Evolutionary conservation across 805 yeast genomes (phyloP).

Genomic region (Yamadazyma paraphyllophila): DNA sequence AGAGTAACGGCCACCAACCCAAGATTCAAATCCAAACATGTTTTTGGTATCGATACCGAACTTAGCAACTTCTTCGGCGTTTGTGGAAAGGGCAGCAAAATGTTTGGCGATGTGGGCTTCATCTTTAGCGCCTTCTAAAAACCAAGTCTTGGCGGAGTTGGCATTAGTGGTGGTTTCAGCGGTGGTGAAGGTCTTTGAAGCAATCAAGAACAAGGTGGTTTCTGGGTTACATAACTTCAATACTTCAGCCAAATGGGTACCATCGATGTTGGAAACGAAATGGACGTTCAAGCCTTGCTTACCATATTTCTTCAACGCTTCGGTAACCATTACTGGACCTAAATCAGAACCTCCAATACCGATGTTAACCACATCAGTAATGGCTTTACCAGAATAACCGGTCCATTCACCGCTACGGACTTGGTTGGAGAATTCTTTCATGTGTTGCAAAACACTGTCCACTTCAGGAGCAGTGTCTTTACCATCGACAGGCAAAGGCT

Average conservation of each 20-base stretch:
- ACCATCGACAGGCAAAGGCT: slow-evolving; percentile 87
- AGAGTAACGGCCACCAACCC: slow-evolving; percentile 99
- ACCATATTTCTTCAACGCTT: slow-evolving; percentile 89
- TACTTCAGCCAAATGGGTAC: slow-evolving; percentile 94
- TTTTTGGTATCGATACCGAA: slow-evolving; percentile 97
- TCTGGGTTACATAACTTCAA: slow-evolving; percentile 78
- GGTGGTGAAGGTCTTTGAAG: slow-evolving; percentile 98
- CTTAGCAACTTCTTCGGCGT: slow-evolving; percentile 84
- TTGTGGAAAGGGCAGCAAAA: slow-evolving; percentile 95
- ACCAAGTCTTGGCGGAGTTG: slow-evolving; percentile 92
- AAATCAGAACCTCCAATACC: slow-evolving; percentile 99
- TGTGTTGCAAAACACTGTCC: slow-evolving; percentile 86
- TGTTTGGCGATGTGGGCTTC: slow-evolving; percentile 84
- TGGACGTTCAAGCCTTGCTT: slow-evolving; percentile 74
- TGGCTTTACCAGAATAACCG: slow-evolving; percentile 93
- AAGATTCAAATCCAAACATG: slow-evolving; percentile 97
- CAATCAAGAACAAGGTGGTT: slow-evolving; percentile 87
- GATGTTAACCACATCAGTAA: slow-evolving; percentile 92
- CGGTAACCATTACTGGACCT: slow-evolving; percentile 99
- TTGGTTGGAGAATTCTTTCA: slow-evolving; percentile 89
- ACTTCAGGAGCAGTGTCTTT: slow-evolving; percentile 88
- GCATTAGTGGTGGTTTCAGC: slow-evolving; percentile 98
- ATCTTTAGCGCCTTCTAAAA: slow-evolving; percentile 69
- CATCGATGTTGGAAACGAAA: slow-evolving; percentile 98
- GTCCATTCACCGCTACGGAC: slow-evolving; percentile 94